These are phyloP conservation scores for Pseudogymnoascus pannorum DNA, from an alignment of 2,329 filamentous ascomycete species.

Conservation along the genomic window DNA sequence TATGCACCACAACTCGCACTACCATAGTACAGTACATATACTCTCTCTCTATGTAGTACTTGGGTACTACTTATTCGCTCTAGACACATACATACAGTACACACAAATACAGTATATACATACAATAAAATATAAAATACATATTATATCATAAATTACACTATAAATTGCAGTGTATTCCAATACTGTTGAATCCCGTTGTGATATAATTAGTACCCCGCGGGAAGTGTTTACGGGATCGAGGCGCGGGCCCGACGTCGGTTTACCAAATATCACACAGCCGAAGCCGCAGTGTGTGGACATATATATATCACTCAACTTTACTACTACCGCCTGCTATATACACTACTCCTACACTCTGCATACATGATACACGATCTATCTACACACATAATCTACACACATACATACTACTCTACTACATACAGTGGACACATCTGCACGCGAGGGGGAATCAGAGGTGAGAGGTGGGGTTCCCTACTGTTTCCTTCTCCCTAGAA, in stretches of 20 bases:
- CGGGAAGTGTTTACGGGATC: background rate
- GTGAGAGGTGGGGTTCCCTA: background rate
- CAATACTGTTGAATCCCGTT: too few species aligned
- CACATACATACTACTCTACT: background rate
- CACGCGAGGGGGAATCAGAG: background rate
- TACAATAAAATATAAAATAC: too few species aligned
- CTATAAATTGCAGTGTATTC: too few species aligned
- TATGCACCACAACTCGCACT: too few species aligned
- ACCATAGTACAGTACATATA: too few species aligned
- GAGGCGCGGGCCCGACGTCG: background rate
- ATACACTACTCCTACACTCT: background rate
- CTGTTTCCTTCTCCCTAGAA: too few species aligned
- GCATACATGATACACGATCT: too few species aligned
- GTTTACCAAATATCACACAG: background rate
- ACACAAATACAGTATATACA: background rate
- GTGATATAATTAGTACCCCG: background rate
- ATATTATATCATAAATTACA: too few species aligned
- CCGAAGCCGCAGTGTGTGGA: background rate
- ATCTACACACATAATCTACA: background rate
- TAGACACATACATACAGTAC: background rate
- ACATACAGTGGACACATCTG: background rate
- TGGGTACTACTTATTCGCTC: too few species aligned
- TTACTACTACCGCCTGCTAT: too few species aligned
- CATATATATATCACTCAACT: too few species aligned
- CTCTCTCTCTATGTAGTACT: too few species aligned